Conservation (phyloP, 805 yeast species). For the Ogataea methanolica region DNA sequence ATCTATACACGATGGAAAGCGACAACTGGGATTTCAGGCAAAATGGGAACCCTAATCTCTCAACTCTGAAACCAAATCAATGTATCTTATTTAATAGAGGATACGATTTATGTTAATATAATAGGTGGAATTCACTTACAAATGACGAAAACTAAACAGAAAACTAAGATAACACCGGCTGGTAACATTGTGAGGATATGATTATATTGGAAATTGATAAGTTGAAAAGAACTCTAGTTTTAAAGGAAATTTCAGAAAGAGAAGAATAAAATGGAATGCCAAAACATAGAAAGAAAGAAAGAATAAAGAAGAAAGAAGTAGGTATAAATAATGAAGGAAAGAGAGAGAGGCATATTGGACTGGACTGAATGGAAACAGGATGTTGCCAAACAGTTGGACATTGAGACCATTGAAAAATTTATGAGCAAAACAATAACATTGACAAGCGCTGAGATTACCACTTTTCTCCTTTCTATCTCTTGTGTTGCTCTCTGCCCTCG, state of each 20-base stretch:
- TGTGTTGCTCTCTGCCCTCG: no score
- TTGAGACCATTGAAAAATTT: no score
- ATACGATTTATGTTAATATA: no score
- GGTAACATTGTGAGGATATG: slow-evolving; percentile 43
- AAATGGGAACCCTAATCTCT: no score
- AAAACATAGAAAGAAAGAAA: neutral
- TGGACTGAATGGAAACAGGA: neutral
- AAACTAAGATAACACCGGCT: slow-evolving; percentile 63
- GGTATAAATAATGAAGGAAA: neutral
- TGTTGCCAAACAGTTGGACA: neutral
- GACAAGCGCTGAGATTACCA: no score
- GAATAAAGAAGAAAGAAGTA: neutral
- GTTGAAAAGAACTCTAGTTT: neutral
- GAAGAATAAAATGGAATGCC: neutral
- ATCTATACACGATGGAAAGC: no score
- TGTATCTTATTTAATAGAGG: no score
- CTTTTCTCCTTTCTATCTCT: no score
- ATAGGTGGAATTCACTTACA: slow-evolving; percentile 18
- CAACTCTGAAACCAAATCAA: no score
- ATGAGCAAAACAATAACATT: no score
- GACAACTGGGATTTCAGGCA: no score
- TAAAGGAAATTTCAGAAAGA: neutral
- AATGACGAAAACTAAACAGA: slow-evolving; percentile 47
- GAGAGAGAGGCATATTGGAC: neutral
- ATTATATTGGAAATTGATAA: slow-evolving; percentile 2